Percentiles rank a stretch among this genome's conserved stretches.
phyloP scores from a whole-genome alignment of 176 grass and related monocot genomes.

The Oryza nivara region DNA sequence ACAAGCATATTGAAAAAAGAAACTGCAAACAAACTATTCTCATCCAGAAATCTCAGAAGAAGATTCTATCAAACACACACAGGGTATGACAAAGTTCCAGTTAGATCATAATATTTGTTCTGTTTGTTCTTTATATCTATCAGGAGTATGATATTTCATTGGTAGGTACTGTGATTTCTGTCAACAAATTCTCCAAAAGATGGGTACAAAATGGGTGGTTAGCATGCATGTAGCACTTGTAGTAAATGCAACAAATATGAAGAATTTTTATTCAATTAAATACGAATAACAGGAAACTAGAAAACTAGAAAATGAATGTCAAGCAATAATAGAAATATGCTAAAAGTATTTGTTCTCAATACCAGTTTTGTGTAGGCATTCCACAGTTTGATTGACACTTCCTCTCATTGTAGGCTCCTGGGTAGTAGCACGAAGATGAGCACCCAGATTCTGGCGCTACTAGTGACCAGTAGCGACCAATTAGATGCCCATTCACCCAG shows the following conservation, averaged over 20 bases:
- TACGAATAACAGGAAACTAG: not conserved
- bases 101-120: conserved; percentile 24
- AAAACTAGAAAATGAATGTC: conserved; percentile 17
- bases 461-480: conserved; percentile 87
- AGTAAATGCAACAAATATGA: conserved; percentile 9
- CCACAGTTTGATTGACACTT: conserved; percentile 92
- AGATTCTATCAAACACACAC: not conserved
- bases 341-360: conserved; percentile 27
- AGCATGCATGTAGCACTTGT: conserved; percentile 32
- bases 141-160: conserved; percentile 10
- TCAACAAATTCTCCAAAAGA: conserved; percentile 6
- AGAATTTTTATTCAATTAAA: not conserved
- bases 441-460: conserved; percentile 76
- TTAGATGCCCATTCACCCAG: conserved; percentile 87
- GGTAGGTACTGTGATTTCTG: not conserved
- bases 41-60: conserved; percentile 3
- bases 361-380: conserved; percentile 91
- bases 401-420: conserved; percentile 68
- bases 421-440: conserved; percentile 66
- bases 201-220: conserved; percentile 18
- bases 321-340: not conserved
- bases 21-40: conserved; percentile 9
- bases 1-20: not conserved
- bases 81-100: not conserved
- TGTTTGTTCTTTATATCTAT: conserved; percentile 5